Evolutionary conservation across 2,329 filamentous ascomycete species (phyloP), one percentile per base, ranked within the genome.

Genomic region (Pseudogymnoascus sp.): DNA sequence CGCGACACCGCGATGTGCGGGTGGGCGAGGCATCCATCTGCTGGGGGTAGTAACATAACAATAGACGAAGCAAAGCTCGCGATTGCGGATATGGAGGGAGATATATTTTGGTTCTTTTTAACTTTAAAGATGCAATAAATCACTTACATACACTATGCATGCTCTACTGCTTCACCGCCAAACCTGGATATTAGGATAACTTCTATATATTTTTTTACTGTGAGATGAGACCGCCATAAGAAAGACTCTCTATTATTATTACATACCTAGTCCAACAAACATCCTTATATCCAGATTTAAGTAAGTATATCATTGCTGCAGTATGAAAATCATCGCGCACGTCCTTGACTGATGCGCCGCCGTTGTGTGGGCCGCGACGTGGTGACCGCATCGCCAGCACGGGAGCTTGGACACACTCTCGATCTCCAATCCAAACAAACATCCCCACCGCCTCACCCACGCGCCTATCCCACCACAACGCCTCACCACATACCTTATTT

Each of bases 391-490:
- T 53, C 43, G 9, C 14, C 23, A 31, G 6, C 43, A 28, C 23
- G 18, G 23, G 14, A 31, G 43, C 43, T 53, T 53, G 43, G 43
- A 53, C 43, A 53, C 43, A n/a, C n/a, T 11, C 43, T 31, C 43
- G 14, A 31, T 46, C 23, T 31, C 43, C 23, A 53, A 31, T 53
- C 43, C 43, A 53, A 53, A 53, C 43, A 53, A 53, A 53, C 43
- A 53, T 53, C 43, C 43, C 43, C 23, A 53, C 43, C 23, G 23
- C 43, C 14, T n/a, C 14, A n/a, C 23, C n/a, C 23, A 53, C 43
- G 43, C 43, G 43, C 43, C 43, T 16, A 34, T 25, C n/a, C 43
- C 21, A 28, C 43, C 43, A 53, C 43, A 53, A 53, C 43, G 11
- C 11, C 5, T 18, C 42, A 46, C 21, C 42, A 21, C 18, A 46